Conservation (phyloP, 257 asterid genomes). For the Solanum rostratum region DNA sequence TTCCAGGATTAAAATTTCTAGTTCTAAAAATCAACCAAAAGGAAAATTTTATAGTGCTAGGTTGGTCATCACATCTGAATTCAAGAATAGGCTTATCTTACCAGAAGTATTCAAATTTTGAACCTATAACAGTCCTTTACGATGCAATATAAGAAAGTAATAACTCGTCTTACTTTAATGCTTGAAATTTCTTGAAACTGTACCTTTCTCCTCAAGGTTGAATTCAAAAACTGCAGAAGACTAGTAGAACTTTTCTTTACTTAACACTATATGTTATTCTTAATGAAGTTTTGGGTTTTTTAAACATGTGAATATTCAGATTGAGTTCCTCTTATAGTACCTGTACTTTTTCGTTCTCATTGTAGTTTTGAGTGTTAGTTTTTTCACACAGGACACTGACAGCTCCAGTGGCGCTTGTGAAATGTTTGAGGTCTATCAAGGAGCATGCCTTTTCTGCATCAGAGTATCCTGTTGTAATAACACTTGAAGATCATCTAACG, state of each 20-base stretch:
- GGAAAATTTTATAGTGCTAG: background rate
- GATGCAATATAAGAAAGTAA: background rate
- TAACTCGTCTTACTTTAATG: background rate
- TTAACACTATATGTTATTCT: background rate
- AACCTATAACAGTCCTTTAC: background rate
- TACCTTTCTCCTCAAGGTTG: background rate
- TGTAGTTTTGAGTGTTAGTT: background rate
- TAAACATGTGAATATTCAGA: background rate
- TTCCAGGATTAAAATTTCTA: background rate
- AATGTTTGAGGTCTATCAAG: slow-evolving; percentile 71
- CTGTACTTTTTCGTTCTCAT: background rate
- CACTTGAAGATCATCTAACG: slow-evolving; percentile 77
- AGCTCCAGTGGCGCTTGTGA: slow-evolving; percentile 54
- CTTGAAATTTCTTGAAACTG: background rate
- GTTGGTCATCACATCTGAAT: background rate
- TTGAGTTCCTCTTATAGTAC: background rate
- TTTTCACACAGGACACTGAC: slow-evolving; percentile 51
- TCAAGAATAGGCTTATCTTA: background rate
- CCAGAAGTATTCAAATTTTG: background rate
- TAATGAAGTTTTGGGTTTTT: background rate
- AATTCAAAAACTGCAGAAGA: background rate
- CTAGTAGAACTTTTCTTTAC: background rate
- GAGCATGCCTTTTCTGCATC: slow-evolving; percentile 58
- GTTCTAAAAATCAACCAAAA: background rate
- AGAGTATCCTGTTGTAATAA: slow-evolving; percentile 62